Evolutionary conservation across 2,329 filamentous ascomycete species (phyloP), one percentile per base, ranked within the genome.

Genomic region (Alternaria brassicicola): DNA sequence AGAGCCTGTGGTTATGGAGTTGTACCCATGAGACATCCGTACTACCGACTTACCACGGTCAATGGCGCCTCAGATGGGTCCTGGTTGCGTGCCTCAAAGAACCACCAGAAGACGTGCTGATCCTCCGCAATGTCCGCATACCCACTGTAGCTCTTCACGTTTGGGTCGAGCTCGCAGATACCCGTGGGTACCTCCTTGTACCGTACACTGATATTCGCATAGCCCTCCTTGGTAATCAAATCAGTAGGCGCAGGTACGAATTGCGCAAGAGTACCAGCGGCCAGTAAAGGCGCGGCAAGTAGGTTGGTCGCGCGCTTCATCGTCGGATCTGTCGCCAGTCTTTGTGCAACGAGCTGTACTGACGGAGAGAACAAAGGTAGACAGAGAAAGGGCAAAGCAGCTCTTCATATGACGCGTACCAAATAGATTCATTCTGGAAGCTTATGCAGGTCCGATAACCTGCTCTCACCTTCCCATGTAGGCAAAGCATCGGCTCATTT

Each of bases 141-240:
- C 21, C 84, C 83, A 1, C 82, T 81, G 65, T 82, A 86, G 26
- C 81, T 84, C 63, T 85, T 85, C 19, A 86, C 83, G 26, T 81
- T 79, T 1, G 83, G 83, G 17, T 84, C 83, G 3, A 83, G 79
- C 73, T 87, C 84, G 63, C 84, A 86, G 55, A 85, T 85, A 3
- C 84, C 84, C 1, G 66, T 49, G 0, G 81, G 80, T 15, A 83
- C 84, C 69, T 86, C 77, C 70, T 87, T 87, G 72, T 86, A 87
- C 17, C 84, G 82, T 55, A 87, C 84, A 23, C 80, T 81, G 60
- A 84, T 76, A 54, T 81, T 81, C 55, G 79, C 76, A 51, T 79
- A 79, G 10, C 81, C 82, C 53, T 76, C 75, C 31, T 76, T 78
- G 8, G 71, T 71, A 9, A 73, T 82, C 35, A 83, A 72, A 61